Base-by-base conservation (phyloP, 108 stramenopile species). In the Epithemia pelagica region DNA sequence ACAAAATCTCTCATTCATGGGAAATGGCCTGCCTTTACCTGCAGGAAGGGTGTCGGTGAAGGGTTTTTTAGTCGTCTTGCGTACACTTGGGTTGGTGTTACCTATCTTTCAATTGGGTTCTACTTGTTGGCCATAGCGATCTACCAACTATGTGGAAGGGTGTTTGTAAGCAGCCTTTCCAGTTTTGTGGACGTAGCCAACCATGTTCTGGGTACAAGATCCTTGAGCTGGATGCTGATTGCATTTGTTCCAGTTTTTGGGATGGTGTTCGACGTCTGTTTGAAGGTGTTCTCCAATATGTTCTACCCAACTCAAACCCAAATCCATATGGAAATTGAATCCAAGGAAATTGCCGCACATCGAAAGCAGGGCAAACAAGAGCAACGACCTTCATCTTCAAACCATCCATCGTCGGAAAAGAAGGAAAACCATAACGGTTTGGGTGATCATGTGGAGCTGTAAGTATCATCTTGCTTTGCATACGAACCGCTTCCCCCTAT, bases 271-370 rank as follows among this genome's bases (percentile, higher is more conserved):
- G 91, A 93, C 76, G 81, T 93, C 28, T 67, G 74, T 24, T 81
- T 81, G 7, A 89, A 93, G 66, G 87, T 90, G 5, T 86, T 81
- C 57, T 72, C 83, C 32, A 93, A 93, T 69, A 83, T 88, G 77
- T 88, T 78, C 68, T 93, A 70, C 62, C 91, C 91, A 15, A 90
- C 88, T 1, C 91, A 93, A 67, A 90, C 85, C 29, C 91, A 93
- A 66, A 90, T 93, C 66, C 91, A 93, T 62, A 70, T 80, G 26
- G 91, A 93, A 71, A 83, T 90, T 27, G 75, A 80, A 67, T 30
- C 65, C 1, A 66, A 53, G 26, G 58, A 67, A 66, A 46, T 46
- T 15, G 15, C 15, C 10, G 5, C 15, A 15, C 37, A 46, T 5
- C 37, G 37, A 15, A 46, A n/a, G n/a, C n/a, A n/a, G n/a, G n/a